phyloP scores from a whole-genome alignment of 805 yeast species.

The Tetrapisispora namnaoensis region DNA sequence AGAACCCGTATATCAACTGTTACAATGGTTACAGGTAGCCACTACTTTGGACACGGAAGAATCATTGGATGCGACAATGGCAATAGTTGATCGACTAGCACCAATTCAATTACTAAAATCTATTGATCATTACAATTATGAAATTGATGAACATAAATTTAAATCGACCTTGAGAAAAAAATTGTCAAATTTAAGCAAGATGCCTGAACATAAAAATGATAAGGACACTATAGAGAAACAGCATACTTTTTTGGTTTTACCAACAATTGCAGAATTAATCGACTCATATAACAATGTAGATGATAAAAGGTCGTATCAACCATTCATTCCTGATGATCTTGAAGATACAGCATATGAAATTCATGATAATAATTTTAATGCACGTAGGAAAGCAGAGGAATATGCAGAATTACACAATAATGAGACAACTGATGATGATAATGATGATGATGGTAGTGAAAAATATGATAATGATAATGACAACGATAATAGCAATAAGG shows the following conservation, averaged over 20 bases:
- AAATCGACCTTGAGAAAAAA: slow-evolving; percentile 39
- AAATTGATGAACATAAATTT: slow-evolving; percentile 65
- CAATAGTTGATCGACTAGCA: slow-evolving; percentile 47
- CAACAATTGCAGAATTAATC: slow-evolving; percentile 64
- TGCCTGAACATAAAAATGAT: slow-evolving; percentile 9
- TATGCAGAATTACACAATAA: slow-evolving; percentile 7
- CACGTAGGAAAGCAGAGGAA: slow-evolving; percentile 18
- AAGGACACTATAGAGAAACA: slow-evolving; percentile 42
- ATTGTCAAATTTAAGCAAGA: slow-evolving; percentile 17
- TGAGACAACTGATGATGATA: slow-evolving; percentile 8
- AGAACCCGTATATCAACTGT: slow-evolving; percentile 62
- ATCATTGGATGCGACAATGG: slow-evolving; percentile 43
- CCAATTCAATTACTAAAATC: slow-evolving; percentile 62
- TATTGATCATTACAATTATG: slow-evolving; percentile 71
- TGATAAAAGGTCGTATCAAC: slow-evolving; percentile 50
- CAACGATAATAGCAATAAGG: neutral
- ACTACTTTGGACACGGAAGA: slow-evolving; percentile 61
- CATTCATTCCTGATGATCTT: slow-evolving; percentile 59
- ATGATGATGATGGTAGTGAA: slow-evolving; percentile 8
- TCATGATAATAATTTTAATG: slow-evolving; percentile 34
- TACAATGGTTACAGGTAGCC: slow-evolving; percentile 87
- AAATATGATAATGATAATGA: slow-evolving; percentile 5
- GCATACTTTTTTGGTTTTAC: slow-evolving; percentile 49
- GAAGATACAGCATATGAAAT: slow-evolving; percentile 66
- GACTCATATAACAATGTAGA: slow-evolving; percentile 53